These are phyloP conservation scores for Auriculariales sp. DNA, from an alignment of 768 basidiomycete genomes.

Conservation along the genomic window DNA sequence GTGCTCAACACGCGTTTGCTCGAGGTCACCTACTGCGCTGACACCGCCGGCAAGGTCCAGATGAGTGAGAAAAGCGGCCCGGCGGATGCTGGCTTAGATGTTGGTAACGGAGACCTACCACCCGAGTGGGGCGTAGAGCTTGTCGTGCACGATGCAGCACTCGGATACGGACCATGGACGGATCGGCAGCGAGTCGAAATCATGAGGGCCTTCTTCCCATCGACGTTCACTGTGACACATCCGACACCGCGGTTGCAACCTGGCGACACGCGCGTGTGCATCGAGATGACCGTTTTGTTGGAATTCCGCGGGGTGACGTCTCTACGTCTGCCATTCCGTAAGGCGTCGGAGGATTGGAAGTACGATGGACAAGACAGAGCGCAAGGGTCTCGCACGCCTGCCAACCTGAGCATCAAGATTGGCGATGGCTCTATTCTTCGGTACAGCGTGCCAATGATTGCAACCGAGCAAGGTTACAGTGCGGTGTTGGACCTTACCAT, in stretches of 20 bases:
- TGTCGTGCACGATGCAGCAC: conserved; percentile 53
- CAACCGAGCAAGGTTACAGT: conserved; percentile 38
- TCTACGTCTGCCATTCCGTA: conserved; percentile 79
- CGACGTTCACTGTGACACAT: conserved; percentile 50
- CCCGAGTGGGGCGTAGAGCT: conserved; percentile 94
- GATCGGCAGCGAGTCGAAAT: conserved; percentile 77
- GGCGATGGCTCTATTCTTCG: conserved; percentile 76
- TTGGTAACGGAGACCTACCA: conserved; percentile 75
- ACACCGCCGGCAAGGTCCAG: conserved; percentile 69
- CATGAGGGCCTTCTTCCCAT: conserved; percentile 65
- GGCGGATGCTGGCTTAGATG: conserved; percentile 26
- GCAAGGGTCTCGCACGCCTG: conserved; percentile 32
- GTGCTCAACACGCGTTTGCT: conserved; percentile 63
- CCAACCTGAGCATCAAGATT: conserved; percentile 57
- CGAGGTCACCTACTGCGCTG: conserved; percentile 77
- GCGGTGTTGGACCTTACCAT: conserved; percentile 4
- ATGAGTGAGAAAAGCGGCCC: conserved; percentile 5
- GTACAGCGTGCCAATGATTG: conserved; percentile 74
- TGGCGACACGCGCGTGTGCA: conserved; percentile 75
- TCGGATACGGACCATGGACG: conserved; percentile 93
- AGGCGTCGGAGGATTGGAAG: conserved; percentile 86
- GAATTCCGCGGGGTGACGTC: conserved; percentile 60
- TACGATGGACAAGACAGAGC: conserved; percentile 59
- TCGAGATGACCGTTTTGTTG: conserved; percentile 63
- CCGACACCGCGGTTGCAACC: conserved; percentile 44